Conservation (phyloP, 2,329 filamentous ascomycete genomes). For the Metarhizium rileyi region DNA sequence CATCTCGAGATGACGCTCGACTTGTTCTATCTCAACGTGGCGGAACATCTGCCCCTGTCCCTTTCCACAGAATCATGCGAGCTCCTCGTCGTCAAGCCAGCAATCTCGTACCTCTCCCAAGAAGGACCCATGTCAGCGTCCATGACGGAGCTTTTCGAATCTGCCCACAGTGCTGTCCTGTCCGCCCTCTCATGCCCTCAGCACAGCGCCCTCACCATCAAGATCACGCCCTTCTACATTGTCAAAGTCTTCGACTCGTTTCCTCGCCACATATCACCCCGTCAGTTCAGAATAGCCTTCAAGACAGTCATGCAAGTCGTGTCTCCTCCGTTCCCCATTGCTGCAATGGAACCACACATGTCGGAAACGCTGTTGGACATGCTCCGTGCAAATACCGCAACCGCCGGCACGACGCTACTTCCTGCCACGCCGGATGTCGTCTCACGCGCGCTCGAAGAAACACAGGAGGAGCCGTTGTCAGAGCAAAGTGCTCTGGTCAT, state of each 20-base stretch:
- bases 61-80: constrained; percentile 60
- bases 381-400: constrained; percentile 49
- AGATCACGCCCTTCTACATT: constrained; percentile 73
- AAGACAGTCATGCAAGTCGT: constrained; percentile 75
- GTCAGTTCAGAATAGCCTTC: constrained; percentile 84
- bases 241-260: constrained; percentile 73
- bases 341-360: constrained; percentile 64
- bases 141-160: constrained; percentile 63
- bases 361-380: constrained; percentile 75
- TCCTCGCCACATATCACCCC: constrained; percentile 64
- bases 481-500: constrained; percentile 71
- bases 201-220: constrained; percentile 59
- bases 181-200: constrained; percentile 72
- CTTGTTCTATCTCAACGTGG: constrained; percentile 78
- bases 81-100: constrained; percentile 61
- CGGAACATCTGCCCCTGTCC: constrained; percentile 70
- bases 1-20: constrained; percentile 61
- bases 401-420: constrained; percentile 36
- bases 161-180: constrained; percentile 74
- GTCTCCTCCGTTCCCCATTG: constrained; percentile 67
- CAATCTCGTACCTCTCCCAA: constrained; percentile 59
- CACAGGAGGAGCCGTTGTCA: constrained; percentile 39
- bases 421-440: constrained; percentile 29
- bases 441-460: constrained; percentile 16
- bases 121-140: constrained; percentile 32